phyloP scores from a whole-genome alignment of 225 moss, liverwort and hornwort species.

The Bryoerythrophyllum caledonicum region DNA sequence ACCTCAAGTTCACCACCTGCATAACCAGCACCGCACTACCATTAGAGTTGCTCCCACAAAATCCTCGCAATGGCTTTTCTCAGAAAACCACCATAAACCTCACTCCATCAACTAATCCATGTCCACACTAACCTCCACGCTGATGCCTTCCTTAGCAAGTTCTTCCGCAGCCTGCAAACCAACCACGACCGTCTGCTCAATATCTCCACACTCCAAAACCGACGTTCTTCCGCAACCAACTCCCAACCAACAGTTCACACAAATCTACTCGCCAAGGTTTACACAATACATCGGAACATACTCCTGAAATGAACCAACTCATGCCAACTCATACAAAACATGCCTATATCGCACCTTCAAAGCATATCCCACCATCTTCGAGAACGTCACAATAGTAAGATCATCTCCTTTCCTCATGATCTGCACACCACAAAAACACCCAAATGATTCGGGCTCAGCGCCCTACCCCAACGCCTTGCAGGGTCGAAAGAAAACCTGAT shows the following conservation, averaged over 20 bases:
- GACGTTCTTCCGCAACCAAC: constrained; percentile 3
- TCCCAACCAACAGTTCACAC: background rate
- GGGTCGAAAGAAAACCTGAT: background rate
- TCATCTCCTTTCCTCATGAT: constrained; percentile 80
- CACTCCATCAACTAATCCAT: background rate
- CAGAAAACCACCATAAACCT: background rate
- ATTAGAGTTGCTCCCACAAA: constrained; percentile 8
- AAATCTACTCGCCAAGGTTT: background rate
- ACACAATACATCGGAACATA: background rate
- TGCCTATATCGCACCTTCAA: constrained; percentile 58
- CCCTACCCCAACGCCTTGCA: background rate
- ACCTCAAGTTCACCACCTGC: constrained; percentile 86
- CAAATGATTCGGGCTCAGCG: background rate
- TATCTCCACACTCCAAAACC: background rate
- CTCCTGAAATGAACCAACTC: background rate
- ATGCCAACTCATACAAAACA: background rate
- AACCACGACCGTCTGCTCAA: background rate
- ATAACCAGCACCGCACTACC: constrained; percentile 2
- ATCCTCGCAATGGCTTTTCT: background rate
- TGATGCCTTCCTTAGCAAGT: constrained; percentile 93
- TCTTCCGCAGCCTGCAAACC: constrained; percentile 79
- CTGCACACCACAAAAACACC: constrained; percentile 35
- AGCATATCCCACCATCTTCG: constrained; percentile 94
- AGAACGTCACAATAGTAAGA: constrained; percentile 83
- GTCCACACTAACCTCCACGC: constrained; percentile 65